A percentile compares a stretch with the other conserved stretches of the same genome.
phyloP scores from a whole-genome alignment of 2,329 filamentous ascomycete species.

The Pseudogymnoascus sp. region DNA sequence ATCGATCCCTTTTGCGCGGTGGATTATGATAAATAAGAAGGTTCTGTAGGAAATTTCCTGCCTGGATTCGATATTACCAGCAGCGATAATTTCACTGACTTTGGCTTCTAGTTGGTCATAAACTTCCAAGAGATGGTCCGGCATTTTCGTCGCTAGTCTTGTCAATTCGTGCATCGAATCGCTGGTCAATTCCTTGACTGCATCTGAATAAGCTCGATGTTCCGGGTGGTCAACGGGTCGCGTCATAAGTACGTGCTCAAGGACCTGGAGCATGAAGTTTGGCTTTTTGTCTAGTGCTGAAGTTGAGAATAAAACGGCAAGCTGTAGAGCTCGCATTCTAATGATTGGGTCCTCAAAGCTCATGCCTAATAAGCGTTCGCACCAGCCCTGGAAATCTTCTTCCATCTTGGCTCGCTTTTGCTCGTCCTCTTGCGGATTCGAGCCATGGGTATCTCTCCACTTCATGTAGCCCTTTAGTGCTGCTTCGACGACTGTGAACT shows the following conservation, averaged over 20 bases:
- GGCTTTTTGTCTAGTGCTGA: constrained; percentile 71
- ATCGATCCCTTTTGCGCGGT: constrained; percentile 73
- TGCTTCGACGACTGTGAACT: constrained; percentile 83
- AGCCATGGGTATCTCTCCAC: constrained; percentile 55
- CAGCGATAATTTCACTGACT: constrained; percentile 71
- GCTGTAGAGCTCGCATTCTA: constrained; percentile 71
- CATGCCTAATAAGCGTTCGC: constrained; percentile 61
- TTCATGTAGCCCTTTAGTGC: constrained; percentile 83
- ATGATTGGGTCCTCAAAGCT: constrained; percentile 79
- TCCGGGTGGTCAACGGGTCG: constrained; percentile 68
- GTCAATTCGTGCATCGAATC: constrained; percentile 84
- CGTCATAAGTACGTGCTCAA: constrained; percentile 85
- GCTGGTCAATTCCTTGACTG: constrained; percentile 80
- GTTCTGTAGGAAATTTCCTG: constrained; percentile 80
- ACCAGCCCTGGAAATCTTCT: constrained; percentile 64
- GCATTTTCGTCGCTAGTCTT: constrained; percentile 80
- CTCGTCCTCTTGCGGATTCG: constrained; percentile 43
- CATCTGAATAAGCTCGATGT: constrained; percentile 71
- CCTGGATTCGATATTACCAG: constrained; percentile 71
- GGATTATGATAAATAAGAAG: constrained; percentile 91
- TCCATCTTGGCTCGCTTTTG: constrained; percentile 52
- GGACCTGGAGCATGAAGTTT: constrained; percentile 77
- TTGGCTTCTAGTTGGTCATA: constrained; percentile 82
- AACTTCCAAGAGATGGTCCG: constrained; percentile 81
- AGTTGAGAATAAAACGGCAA: constrained; percentile 79